phyloP scores from a whole-genome alignment of 1,284 basidiomycete genomes.

The Sanghuangporus sanghuang region DNA sequence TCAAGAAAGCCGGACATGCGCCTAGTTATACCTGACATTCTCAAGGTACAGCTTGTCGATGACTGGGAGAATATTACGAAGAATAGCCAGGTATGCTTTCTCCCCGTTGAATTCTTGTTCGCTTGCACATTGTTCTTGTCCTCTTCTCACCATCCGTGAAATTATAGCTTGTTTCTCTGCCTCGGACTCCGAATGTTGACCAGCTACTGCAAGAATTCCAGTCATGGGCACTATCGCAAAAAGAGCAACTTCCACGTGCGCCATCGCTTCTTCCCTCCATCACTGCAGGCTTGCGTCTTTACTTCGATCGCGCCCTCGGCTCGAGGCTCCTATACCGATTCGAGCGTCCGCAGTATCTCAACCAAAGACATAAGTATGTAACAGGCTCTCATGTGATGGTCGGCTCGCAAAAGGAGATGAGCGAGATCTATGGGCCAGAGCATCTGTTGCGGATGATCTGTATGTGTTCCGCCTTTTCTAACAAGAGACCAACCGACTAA shows the following conservation, averaged over 20 bases:
- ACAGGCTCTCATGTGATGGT: conserved; percentile 64
- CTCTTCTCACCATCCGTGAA: neutral
- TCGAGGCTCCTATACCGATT: conserved; percentile 92
- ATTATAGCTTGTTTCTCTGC: conserved; percentile 76
- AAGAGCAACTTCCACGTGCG: conserved; percentile 58
- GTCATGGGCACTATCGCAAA: conserved; percentile 50
- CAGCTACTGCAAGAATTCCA: conserved; percentile 80
- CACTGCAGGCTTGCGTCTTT: conserved; percentile 83
- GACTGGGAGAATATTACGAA: conserved; percentile 99
- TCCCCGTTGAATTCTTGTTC: neutral
- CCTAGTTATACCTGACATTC: conserved; percentile 80
- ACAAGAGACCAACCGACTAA: neutral
- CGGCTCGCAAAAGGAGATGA: conserved; percentile 81
- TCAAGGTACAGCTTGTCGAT: conserved; percentile 90
- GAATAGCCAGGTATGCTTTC: conserved; percentile 68
- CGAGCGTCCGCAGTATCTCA: conserved; percentile 89
- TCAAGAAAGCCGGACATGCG: conserved; percentile 86
- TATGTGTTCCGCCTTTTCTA: conserved; percentile 34
- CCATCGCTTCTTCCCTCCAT: conserved; percentile 70
- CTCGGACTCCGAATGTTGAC: conserved; percentile 77
- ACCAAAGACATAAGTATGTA: conserved; percentile 73
- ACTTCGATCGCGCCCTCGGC: conserved; percentile 91
- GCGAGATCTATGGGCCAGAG: conserved; percentile 90
- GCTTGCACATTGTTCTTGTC: neutral
- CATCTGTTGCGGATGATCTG: conserved; percentile 91